A percentile compares a stretch with the other conserved stretches of the same genome.
These are phyloP conservation scores for Tolypocladium nubicola DNA, from an alignment of 2,329 filamentous ascomycete species.

Conservation along the genomic window DNA sequence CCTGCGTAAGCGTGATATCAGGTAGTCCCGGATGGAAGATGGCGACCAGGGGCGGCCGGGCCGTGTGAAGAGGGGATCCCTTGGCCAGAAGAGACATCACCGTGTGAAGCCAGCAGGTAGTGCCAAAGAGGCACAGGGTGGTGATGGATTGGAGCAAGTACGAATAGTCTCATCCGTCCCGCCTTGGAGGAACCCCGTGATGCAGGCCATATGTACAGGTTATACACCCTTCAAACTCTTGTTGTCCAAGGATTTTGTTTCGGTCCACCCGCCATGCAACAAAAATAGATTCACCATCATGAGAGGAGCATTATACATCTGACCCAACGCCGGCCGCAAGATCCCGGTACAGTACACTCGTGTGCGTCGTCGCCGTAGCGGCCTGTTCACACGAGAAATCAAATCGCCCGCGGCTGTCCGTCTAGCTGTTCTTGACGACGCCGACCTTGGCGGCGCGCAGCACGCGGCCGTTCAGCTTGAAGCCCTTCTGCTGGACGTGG, in stretches of 20 bases:
- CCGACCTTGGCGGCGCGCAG: slow-evolving; percentile 91
- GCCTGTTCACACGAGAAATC: background rate
- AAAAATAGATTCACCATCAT: slow-evolving; percentile 19
- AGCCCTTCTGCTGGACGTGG: slow-evolving; percentile 90
- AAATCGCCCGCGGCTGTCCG: background rate
- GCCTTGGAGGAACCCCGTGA: slow-evolving; percentile 1
- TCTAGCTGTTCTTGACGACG: slow-evolving; percentile 72
- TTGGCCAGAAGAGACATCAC: too few species aligned
- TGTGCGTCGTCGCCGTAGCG: background rate
- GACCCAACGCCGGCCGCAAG: slow-evolving; percentile 23
- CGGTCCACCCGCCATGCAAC: slow-evolving; percentile 15
- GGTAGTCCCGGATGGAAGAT: too few species aligned
- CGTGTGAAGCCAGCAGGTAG: too few species aligned
- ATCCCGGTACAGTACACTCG: slow-evolving; percentile 4
- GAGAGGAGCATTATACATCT: slow-evolving; percentile 36
- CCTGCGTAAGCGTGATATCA: too few species aligned
- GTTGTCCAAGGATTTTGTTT: slow-evolving; percentile 7
- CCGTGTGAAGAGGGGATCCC: too few species aligned
- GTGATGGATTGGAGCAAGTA: background rate
- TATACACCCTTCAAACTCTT: slow-evolving; percentile 5
- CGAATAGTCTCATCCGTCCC: slow-evolving; percentile 1
- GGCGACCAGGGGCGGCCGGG: too few species aligned
- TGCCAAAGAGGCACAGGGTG: background rate
- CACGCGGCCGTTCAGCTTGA: slow-evolving; percentile 82
- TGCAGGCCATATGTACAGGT: slow-evolving; percentile 6